Evolutionary conservation across 139 green algal genomes (phyloP), one percentile per base, ranked within the genome.

Genomic region (Zygnema circumcarinatum): DNA sequence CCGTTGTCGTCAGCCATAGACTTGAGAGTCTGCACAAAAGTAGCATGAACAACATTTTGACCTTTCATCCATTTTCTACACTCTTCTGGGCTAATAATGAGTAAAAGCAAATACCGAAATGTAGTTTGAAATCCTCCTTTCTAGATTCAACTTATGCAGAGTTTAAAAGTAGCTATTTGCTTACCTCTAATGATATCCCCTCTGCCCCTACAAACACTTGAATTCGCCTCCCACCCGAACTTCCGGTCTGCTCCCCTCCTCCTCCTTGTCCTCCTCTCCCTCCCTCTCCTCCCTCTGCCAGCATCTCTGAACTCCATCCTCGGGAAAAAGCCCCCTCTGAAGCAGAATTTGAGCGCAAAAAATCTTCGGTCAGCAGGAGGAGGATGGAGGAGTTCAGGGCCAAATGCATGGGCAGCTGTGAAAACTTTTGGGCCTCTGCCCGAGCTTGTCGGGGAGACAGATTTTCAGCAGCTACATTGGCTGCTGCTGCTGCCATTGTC

Each of bases 361-460:
- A 90, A 72, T 90, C 86, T 47, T 90, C 86, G 1, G 81, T 21
- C 22, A 90, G 80, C 79, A 88, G 76, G 2, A 90, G 69, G 38
- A 90, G 79, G 73, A 81, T 81, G 16, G 85, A 35, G 2, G 80
- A 38, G 62, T 90, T 90, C 35, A 74, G 41, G 16, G 67, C 81
- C 22, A 90, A 74, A 0, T 33, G 76, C 0, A 67, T 29, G 1
- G 84, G 76, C 22, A 89, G 74, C 82, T 89, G 81, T 29, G 84
- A 76, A 83, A 79, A 52, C 20, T 35, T 62, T 38, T 89, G 62
- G 38, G 41, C 84, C 83, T 89, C 81, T 31, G 79, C 80, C 79
- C 75, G 74, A 53, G 83, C 83, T n/a, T 20, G 2, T 74, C 72
- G 40, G 25, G 82, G 82, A 25, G 82, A 88, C 2, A 88, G 69